Base-by-base conservation (phyloP, 495 filamentous ascomycete species). In the Lepidopterella palustris region DNA sequence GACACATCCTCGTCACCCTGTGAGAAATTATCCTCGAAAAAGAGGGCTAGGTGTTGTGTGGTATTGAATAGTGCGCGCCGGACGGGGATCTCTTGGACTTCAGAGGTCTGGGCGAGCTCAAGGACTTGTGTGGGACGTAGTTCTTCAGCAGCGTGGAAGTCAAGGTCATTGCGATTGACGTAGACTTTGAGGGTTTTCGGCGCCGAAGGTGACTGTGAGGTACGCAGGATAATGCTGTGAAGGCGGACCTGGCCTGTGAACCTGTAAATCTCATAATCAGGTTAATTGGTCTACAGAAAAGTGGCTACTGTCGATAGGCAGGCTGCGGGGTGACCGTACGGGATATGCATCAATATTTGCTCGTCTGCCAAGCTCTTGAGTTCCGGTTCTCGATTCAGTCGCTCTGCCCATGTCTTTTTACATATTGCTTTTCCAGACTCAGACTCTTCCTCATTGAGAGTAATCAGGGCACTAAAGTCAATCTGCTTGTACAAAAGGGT, bases 211-310 rank as follows among this genome's bases (percentile, higher is more conserved):
- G 84, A 84, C 48, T 80, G 76, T 1, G 87, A 87, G 1, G 88
- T 87, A 67, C 92, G 88, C 25, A 97, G 69, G 25, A 96, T 80
- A 64, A 97, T 82, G 20, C 87, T 84, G 73, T 97, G 91, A 0
- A 98, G 83, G 71, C 92, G 95, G 58, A 96, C 82, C 73, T 95
- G 90, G 60, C 88, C 92, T 25, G 89, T 90, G 77, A 98, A 98
- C 26, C 93, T 98, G 39, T 54, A 42, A 6, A 51, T 9, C 11
- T 9, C 0, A 10, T 18, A 20, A 29, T n/a, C 39, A 25, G 32
- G 4, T 28, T 32, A 20, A 18, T 45, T 5, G 49, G 29, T 6
- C 27, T 55, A 23, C 15, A 25, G 10, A 18, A n/a, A n/a, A n/a
- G n/a, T n/a, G n/a, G n/a, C n/a, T n/a, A n/a, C n/a, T n/a, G 3